phyloP scores from a whole-genome alignment of 768 basidiomycete genomes.

The Amanita subjunquillea region DNA sequence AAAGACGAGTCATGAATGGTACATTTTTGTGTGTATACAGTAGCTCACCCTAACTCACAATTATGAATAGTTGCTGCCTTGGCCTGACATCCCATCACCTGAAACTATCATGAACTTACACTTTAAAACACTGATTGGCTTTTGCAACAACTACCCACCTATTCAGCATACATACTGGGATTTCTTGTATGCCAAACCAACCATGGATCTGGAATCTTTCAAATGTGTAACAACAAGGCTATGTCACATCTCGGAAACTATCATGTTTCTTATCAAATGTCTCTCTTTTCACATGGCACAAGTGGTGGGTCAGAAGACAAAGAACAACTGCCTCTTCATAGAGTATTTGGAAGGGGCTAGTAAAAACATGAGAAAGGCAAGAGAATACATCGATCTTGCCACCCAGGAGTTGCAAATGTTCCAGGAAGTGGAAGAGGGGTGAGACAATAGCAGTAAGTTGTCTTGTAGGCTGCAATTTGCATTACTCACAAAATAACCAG shows the following conservation, averaged over 20 bases:
- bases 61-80: conserved; percentile 1
- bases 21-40: background rate
- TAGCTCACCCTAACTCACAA: background rate
- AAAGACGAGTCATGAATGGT: conserved; percentile 1
- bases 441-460: background rate
- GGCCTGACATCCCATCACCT: background rate
- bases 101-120: background rate
- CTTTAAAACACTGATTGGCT: background rate
- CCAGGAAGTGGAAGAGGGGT: background rate
- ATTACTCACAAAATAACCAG: background rate
- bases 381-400: background rate
- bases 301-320: too few species aligned
- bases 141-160: background rate
- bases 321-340: too few species aligned
- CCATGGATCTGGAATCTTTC: too few species aligned
- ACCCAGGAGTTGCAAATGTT: background rate
- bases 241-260: too few species aligned
- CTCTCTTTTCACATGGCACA: too few species aligned
- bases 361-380: background rate
- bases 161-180: background rate
- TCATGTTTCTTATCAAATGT: too few species aligned
- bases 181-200: too few species aligned
- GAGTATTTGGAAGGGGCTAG: too few species aligned
- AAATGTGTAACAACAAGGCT: too few species aligned
- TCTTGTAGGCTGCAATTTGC: background rate